phyloP scores from a whole-genome alignment of 106 monocot species.

The Iris macrosiphon region DNA sequence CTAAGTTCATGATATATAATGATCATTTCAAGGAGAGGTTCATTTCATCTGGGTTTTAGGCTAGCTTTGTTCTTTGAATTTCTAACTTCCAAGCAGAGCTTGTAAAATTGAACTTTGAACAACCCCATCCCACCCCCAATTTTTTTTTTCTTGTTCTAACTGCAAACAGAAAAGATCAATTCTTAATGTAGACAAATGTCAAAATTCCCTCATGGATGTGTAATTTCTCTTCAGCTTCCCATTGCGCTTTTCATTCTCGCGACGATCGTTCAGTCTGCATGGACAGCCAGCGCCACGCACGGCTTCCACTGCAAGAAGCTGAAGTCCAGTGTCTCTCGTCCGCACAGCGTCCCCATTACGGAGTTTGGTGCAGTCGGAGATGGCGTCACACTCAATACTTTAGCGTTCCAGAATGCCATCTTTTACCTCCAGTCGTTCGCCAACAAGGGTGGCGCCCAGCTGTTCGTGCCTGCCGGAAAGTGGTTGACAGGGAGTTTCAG shows the following conservation, averaged over 20 bases:
- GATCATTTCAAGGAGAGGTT: too few relatives aligned
- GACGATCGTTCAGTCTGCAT: background rate
- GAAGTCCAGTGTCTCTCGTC: conserved; percentile 14
- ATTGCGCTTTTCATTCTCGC: conserved; percentile 12
- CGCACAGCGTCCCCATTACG: conserved; percentile 44
- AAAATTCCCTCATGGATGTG: too few relatives aligned
- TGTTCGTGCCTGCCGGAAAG: conserved; percentile 48
- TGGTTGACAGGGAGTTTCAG: conserved; percentile 61
- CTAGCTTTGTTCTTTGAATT: too few relatives aligned
- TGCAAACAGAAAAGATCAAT: too few relatives aligned
- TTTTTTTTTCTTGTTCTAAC: too few relatives aligned
- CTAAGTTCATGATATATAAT: too few relatives aligned
- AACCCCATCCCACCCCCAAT: too few relatives aligned
- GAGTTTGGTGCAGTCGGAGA: conserved; percentile 62
- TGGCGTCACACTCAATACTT: conserved; percentile 54
- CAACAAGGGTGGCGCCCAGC: conserved; percentile 57
- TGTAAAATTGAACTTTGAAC: too few relatives aligned
- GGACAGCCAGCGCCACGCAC: background rate
- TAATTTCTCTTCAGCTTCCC: conserved; percentile 24
- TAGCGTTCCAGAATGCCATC: conserved; percentile 60
- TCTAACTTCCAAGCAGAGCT: too few relatives aligned
- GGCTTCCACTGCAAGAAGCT: conserved; percentile 11
- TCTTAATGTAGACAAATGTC: too few relatives aligned
- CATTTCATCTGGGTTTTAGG: too few relatives aligned
- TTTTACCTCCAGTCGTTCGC: conserved; percentile 48